Evolutionary conservation across 2,329 filamentous ascomycete species (phyloP).

Genomic region (Furcasterigmium furcatum): DNA sequence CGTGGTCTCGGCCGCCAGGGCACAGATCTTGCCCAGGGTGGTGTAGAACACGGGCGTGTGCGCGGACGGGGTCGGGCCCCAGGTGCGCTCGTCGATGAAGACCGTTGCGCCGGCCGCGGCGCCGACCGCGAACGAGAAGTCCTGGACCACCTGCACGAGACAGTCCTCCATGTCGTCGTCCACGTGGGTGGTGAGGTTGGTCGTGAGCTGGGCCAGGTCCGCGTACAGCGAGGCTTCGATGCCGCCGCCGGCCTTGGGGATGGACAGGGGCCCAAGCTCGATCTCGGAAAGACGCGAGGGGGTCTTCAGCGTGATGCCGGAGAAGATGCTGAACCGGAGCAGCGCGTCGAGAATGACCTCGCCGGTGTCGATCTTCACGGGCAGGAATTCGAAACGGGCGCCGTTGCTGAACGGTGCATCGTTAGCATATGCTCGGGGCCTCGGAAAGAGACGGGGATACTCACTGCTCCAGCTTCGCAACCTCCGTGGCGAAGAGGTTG

Average conservation of each 20-base stretch:
- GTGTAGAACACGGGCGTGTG: conserved; percentile 51
- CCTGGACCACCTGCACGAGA: conserved; percentile 40
- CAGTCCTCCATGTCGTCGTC: conserved; percentile 34
- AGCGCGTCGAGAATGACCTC: background rate
- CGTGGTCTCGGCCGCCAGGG: conserved; percentile 16
- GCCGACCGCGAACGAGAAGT: conserved; percentile 49
- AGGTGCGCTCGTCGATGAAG: conserved; percentile 36
- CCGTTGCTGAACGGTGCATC: conserved; percentile 37
- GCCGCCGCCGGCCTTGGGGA: conserved; percentile 33
- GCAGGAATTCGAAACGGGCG: conserved; percentile 54
- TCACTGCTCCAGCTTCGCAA: conserved; percentile 47
- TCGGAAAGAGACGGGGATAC: conserved; percentile 15
- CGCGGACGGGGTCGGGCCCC: conserved; percentile 44
- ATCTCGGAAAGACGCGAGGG: conserved; percentile 13
- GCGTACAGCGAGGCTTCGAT: conserved; percentile 46
- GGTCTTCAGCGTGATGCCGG: conserved; percentile 32
- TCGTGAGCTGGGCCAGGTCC: conserved; percentile 50
- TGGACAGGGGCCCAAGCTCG: conserved; percentile 9
- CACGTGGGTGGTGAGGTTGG: conserved; percentile 41
- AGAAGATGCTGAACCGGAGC: conserved; percentile 42
- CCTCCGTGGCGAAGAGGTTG: conserved; percentile 43
- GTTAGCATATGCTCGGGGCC: conserved; percentile 2
- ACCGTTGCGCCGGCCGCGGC: conserved; percentile 51
- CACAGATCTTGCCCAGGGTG: conserved; percentile 39
- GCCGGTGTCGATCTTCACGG: conserved; percentile 39